phyloP scores from a whole-genome alignment of 805 yeast species.

The Metschnikowia dekortorum region DNA sequence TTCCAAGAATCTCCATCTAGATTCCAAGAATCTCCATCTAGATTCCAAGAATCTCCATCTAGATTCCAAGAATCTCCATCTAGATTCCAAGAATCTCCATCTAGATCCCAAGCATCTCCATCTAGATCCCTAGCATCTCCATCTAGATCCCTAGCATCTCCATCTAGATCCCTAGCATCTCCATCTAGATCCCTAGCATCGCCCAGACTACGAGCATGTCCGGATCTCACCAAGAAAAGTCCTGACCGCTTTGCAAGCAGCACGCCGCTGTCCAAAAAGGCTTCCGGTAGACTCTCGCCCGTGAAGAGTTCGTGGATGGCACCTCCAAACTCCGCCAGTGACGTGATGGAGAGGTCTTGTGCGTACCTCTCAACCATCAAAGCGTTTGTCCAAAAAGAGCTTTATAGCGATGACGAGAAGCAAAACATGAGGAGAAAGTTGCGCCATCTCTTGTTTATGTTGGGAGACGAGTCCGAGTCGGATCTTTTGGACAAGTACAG shows the following conservation, averaged over 20 bases:
- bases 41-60: no score
- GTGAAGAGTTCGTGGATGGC: neutral
- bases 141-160: neutral
- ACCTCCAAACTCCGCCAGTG: conserved; percentile 1
- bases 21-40: no score
- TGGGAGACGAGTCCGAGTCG: conserved; percentile 9
- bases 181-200: neutral
- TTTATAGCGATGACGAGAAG: conserved; percentile 12
- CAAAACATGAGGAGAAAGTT: conserved; percentile 18
- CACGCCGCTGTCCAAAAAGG: neutral
- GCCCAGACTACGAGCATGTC: neutral
- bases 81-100: no score
- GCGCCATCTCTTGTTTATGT: conserved; percentile 16
- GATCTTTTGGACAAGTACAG: conserved; percentile 37
- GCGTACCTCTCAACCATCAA: conserved; percentile 14
- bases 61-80: no score
- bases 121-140: no score
- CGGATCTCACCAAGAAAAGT: conserved; percentile 3
- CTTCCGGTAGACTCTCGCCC: neutral
- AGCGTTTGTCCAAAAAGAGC: conserved; percentile 11
- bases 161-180: neutral
- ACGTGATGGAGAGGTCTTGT: conserved; percentile 12
- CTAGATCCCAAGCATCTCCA: no score
- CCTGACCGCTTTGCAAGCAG: neutral
- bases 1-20: neutral